phyloP scores from a whole-genome alignment of 2,329 filamentous ascomycete genomes.

The Cercospora sp. region DNA sequence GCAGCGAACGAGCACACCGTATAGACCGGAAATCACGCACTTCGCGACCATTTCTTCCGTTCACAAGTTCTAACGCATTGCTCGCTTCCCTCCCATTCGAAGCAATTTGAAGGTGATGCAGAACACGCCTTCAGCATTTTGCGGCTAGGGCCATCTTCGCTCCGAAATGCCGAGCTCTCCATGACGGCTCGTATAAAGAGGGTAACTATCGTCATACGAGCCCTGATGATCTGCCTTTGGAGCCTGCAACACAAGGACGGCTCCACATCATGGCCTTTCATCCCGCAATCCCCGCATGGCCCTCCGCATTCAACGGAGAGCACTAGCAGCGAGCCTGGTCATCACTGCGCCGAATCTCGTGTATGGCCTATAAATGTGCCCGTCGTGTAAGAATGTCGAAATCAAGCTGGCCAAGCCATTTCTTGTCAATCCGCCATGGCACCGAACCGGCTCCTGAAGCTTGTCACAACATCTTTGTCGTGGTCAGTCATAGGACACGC shows the following conservation, averaged over 20 bases:
- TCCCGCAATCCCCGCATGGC: not conserved
- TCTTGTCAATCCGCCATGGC: not conserved
- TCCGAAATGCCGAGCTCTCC: not conserved
- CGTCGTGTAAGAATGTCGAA: not conserved
- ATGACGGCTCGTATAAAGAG: not conserved
- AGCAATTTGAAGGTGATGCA: not conserved
- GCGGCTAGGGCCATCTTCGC: not conserved
- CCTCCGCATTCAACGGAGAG: not conserved
- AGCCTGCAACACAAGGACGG: not conserved
- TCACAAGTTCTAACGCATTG: not conserved
- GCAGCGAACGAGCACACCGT: not conserved
- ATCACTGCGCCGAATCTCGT: not conserved
- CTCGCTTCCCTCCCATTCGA: not conserved
- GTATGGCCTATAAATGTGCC: not conserved
- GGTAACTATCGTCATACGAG: not conserved
- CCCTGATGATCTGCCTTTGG: not conserved
- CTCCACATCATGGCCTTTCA: not conserved
- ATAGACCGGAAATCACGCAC: not conserved
- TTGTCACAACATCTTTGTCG: not conserved
- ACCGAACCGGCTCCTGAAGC: not conserved
- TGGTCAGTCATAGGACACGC: not conserved
- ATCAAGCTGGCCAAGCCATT: not conserved
- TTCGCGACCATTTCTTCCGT: not conserved
- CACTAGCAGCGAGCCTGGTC: not conserved
- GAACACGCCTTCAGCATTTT: not conserved